Percentiles rank a stretch among this genome's conserved stretches.
These are phyloP conservation scores for Ocimum tenuiflorum DNA, from an alignment of 257 asterid species.

Conservation along the genomic window DNA sequence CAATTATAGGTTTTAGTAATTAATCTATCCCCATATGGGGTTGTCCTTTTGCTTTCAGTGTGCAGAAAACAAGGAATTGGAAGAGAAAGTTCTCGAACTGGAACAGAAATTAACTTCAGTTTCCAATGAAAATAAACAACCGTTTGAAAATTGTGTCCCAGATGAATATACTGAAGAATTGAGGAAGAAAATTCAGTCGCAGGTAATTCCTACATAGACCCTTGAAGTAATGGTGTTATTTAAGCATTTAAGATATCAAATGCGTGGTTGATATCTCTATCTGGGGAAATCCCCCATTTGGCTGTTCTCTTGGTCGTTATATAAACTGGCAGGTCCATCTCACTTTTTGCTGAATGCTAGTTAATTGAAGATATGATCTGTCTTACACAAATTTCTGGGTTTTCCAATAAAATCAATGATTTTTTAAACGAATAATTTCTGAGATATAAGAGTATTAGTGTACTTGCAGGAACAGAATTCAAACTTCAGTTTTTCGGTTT, in stretches of 20 bases:
- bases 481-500: background rate
- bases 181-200: constrained; percentile 65
- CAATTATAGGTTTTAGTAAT: constrained; percentile 12
- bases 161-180: constrained; percentile 59
- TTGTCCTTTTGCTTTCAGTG: constrained; percentile 41
- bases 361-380: background rate
- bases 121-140: constrained; percentile 32
- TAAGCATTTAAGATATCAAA: background rate
- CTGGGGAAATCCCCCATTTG: constrained; percentile 4
- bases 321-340: background rate
- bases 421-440: too few species aligned
- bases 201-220: constrained; percentile 39
- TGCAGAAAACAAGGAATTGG: constrained; percentile 66
- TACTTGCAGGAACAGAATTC: background rate
- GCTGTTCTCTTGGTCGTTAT: background rate
- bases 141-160: constrained; percentile 36
- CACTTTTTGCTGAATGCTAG: background rate
- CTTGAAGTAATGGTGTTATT: constrained; percentile 1
- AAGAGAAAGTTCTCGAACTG: constrained; percentile 46
- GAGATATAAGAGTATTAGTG: background rate
- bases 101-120: constrained; percentile 64
- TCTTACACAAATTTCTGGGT: background rate
- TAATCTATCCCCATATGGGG: background rate
- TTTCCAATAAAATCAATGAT: too few species aligned
- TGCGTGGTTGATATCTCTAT: background rate